Evolutionary conservation across 78 protist species (phyloP).

Genomic region (Polysphondylium violaceum): DNA sequence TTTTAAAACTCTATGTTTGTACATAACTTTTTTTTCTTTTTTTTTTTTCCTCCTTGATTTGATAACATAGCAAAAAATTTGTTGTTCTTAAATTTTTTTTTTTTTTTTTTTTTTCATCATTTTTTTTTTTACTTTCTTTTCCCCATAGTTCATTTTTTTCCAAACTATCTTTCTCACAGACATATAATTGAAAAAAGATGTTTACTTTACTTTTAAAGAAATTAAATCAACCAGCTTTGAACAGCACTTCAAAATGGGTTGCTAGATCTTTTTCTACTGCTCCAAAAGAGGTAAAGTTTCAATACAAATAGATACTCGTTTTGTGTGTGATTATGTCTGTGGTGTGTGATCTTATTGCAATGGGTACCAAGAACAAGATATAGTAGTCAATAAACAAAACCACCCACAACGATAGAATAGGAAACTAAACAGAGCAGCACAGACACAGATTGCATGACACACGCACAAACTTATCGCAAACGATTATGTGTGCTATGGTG

Average conservation of each 20-base stretch:
- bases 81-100: background rate
- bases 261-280: constrained; percentile 11
- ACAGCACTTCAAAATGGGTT: background rate
- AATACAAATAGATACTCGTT: background rate
- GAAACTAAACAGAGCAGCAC: background rate
- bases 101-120: constrained; percentile 14
- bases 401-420: background rate
- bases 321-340: background rate
- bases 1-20: too few relatives aligned
- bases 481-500: too few relatives aligned
- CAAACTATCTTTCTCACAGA: too few relatives aligned
- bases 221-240: background rate
- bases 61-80: too few relatives aligned
- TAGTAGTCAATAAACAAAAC: too few relatives aligned
- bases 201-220: constrained; percentile 18
- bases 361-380: too few relatives aligned
- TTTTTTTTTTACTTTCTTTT: background rate
- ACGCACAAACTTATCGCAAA: too few relatives aligned
- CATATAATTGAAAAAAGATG: background rate
- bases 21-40: background rate
- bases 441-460: too few relatives aligned
- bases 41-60: background rate
- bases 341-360: too few relatives aligned
- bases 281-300: background rate
- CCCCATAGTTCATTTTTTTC: background rate